phyloP scores from a whole-genome alignment of 2,329 filamentous ascomycete species.

The Penicillium sp. region DNA sequence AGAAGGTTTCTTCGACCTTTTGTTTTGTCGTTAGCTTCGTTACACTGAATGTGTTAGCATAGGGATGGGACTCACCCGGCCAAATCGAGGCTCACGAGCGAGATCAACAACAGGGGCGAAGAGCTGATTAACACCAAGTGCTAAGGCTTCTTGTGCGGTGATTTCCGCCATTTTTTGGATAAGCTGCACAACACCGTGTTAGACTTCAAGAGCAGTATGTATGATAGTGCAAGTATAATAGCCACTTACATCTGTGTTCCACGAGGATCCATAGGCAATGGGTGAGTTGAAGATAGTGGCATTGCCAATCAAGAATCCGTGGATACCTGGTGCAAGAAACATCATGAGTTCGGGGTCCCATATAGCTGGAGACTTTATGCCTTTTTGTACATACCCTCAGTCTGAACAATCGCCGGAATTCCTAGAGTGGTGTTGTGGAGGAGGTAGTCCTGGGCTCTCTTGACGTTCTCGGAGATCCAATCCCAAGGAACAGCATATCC shows the following conservation, averaged over 20 bases:
- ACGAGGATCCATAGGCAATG: constrained; percentile 69
- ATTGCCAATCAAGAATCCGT: constrained; percentile 69
- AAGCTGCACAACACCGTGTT: constrained; percentile 34
- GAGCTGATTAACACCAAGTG: constrained; percentile 69
- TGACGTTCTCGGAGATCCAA: constrained; percentile 62
- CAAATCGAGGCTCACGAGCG: constrained; percentile 68
- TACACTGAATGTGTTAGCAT: neutral
- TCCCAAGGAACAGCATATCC: constrained; percentile 65
- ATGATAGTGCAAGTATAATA: neutral
- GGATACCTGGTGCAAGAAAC: constrained; percentile 47
- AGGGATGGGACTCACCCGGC: constrained; percentile 48
- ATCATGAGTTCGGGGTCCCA: neutral
- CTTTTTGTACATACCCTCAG: constrained; percentile 52
- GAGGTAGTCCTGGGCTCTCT: constrained; percentile 67
- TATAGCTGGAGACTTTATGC: neutral
- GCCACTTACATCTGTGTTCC: constrained; percentile 54
- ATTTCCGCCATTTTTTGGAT: constrained; percentile 64
- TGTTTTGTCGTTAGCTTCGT: neutral
- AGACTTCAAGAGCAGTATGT: neutral
- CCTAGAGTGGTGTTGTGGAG: constrained; percentile 64
- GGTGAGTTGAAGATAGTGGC: constrained; percentile 78
- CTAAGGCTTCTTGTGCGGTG: constrained; percentile 64
- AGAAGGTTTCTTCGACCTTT: constrained; percentile 66
- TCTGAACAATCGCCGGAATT: constrained; percentile 71
- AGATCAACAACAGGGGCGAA: constrained; percentile 71